Evolutionary conservation across 1,284 basidiomycete genomes (phyloP).

Genomic region (Abortiporus biennis): DNA sequence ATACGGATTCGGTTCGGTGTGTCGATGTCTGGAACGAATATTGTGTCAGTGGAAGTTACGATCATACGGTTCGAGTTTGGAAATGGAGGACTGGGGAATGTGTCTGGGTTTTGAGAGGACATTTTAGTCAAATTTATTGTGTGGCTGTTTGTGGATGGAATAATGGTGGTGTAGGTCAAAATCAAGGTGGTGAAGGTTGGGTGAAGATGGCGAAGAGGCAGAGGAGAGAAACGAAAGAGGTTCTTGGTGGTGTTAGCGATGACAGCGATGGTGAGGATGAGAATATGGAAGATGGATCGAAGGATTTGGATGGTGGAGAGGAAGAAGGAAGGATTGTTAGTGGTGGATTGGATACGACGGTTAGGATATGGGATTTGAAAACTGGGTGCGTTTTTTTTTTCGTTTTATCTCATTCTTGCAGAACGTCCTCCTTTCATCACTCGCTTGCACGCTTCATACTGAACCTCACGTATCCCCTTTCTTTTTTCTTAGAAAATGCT

Average conservation of each 20-base stretch:
- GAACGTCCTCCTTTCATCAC: neutral
- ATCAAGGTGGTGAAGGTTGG: neutral
- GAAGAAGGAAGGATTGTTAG: constrained; percentile 78
- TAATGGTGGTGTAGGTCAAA: neutral
- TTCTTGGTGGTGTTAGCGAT: too few relatives aligned
- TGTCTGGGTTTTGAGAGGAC: constrained; percentile 81
- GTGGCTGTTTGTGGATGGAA: neutral
- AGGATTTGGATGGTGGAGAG: constrained; percentile 86
- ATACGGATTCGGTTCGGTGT: constrained; percentile 81
- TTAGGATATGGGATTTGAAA: constrained; percentile 81
- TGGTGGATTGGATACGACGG: constrained; percentile 88
- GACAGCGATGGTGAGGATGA: too few relatives aligned
- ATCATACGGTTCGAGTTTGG: constrained; percentile 75
- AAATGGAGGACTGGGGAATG: constrained; percentile 68
- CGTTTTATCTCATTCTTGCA: neutral
- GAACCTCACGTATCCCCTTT: neutral
- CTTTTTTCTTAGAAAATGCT: constrained; percentile 51
- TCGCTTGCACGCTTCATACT: too few relatives aligned
- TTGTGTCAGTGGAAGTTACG: constrained; percentile 89
- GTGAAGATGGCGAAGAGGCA: too few relatives aligned
- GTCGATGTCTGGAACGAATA: constrained; percentile 81
- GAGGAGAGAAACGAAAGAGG: too few relatives aligned
- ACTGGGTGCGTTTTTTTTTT: constrained; percentile 54
- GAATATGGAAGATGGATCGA: constrained; percentile 46
- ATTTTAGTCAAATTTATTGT: constrained; percentile 85